Evolutionary conservation across 2,329 filamentous ascomycete species (phyloP), one percentile per base, ranked within the genome.

Genomic region (Daldinia sp.): DNA sequence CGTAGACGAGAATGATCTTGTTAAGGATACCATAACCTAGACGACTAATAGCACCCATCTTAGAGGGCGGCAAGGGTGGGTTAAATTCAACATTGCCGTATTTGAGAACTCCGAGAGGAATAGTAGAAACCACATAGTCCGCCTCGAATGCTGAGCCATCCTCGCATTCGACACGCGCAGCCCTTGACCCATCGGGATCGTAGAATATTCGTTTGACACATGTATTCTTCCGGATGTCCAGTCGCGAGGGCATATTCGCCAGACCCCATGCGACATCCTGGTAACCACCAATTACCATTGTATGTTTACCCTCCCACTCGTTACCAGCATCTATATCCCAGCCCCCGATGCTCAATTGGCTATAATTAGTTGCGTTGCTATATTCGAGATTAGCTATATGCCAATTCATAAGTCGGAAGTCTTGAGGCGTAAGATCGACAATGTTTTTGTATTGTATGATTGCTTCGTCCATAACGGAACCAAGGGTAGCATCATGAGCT

Each of bases 251-350:
- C 48, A 89, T 87, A 50, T 90, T 87, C 78, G 91, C 89, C 6
- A 99, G 79, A 2, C 94, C 95, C 69, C 92, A 88, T n/a, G 94
- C 92, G 43, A 99, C 87, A 72, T 94, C 93, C 70, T 96, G 93
- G 73, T 98, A 99, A 1, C 95, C 95, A 37, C 96, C 95, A 23
- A 96, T 85, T 3, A 99, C 88, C 85, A 97, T 94, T 1, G 92
- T 93, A 75, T 99, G 96, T 64, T 91, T 89, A 5, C 95, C 95
- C 76, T 97, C 94, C 80, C 96, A 99, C 74, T 99, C 95, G 71
- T 99, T 97, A 0, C 95, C 95, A 50, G 94, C 93, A 74, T 99
- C 96, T 72, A 99, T 93, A 76, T 99, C 96, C 92, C 96, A 98
- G 0, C 94, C 90, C 6, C 90, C 88, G 11, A 99, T 85, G 76